Evolutionary conservation across 352 stramenopile species (phyloP).

Genomic region (Aphanomyces euteiches): DNA sequence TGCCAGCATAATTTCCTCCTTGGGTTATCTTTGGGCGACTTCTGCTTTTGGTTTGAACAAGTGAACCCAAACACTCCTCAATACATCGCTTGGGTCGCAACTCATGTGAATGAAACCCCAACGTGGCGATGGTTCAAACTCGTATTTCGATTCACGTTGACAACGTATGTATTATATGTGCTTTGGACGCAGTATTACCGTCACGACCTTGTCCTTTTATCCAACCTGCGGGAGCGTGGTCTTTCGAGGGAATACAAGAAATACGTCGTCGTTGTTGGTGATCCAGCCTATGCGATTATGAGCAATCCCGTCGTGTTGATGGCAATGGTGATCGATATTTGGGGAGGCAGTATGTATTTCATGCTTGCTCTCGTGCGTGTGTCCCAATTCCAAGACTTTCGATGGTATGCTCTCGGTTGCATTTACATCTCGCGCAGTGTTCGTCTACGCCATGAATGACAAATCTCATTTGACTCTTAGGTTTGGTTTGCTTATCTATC

Average conservation of each 20-base stretch:
- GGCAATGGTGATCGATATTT: slow-evolving; percentile 23
- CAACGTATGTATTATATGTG: not conserved
- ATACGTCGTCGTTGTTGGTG: slow-evolving; percentile 10
- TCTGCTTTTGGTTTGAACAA: not conserved
- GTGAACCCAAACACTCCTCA: not conserved
- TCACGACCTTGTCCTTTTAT: not conserved
- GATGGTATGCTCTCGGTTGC: not conserved
- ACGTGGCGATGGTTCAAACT: not conserved
- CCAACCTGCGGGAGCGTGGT: not conserved
- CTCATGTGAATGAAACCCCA: not conserved
- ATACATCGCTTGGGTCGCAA: not conserved
- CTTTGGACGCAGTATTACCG: not conserved
- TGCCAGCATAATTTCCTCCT: not conserved
- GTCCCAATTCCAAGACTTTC: not conserved
- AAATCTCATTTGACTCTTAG: not conserved
- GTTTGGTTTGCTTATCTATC: slow-evolving; percentile 27
- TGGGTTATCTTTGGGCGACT: not conserved
- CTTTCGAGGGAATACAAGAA: too few species aligned
- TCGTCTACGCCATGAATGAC: not conserved
- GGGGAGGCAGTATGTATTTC: slow-evolving; percentile 11
- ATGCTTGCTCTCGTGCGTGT: slow-evolving; percentile 5
- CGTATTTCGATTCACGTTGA: not conserved
- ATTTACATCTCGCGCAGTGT: slow-evolving; percentile 22
- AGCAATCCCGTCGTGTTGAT: slow-evolving; percentile 14
- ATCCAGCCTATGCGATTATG: slow-evolving; percentile 10